Percentiles rank a stretch among this genome's conserved stretches.
phyloP scores from a whole-genome alignment of 2,329 filamentous ascomycete species.

The Ophiostoma novo-ulmi region DNA sequence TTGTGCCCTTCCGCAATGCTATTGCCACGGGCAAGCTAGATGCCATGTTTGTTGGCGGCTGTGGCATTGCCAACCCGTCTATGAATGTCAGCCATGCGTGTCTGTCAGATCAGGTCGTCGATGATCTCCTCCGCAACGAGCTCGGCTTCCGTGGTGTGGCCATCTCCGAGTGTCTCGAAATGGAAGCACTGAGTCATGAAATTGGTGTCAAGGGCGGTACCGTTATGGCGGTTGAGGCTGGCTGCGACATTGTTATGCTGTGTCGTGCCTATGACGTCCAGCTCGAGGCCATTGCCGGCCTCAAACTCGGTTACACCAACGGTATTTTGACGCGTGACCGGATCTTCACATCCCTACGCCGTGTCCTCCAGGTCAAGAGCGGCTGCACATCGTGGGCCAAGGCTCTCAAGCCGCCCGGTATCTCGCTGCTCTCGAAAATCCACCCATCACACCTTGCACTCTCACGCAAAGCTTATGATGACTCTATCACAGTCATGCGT shows the following conservation, averaged over 20 bases:
- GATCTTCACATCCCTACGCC: conserved; percentile 71
- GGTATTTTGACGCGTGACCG: conserved; percentile 77
- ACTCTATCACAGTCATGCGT: conserved; percentile 85
- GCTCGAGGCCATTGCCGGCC: conserved; percentile 81
- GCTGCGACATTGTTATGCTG: conserved; percentile 84
- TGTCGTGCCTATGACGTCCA: conserved; percentile 86
- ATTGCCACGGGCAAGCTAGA: conserved; percentile 77
- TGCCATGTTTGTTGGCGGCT: conserved; percentile 93
- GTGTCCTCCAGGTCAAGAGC: conserved; percentile 75
- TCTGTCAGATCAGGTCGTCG: conserved; percentile 86
- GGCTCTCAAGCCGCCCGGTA: conserved; percentile 79
- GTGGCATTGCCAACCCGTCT: conserved; percentile 82
- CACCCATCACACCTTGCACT: conserved; percentile 77
- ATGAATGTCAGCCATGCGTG: conserved; percentile 96
- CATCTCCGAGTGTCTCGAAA: conserved; percentile 91
- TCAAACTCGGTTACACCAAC: conserved; percentile 86
- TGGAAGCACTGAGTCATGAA: conserved; percentile 92
- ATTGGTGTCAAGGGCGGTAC: conserved; percentile 96
- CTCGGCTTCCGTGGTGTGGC: conserved; percentile 87
- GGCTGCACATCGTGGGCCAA: conserved; percentile 86
- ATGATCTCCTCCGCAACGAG: conserved; percentile 81
- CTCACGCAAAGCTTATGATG: conserved; percentile 82
- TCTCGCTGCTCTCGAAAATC: conserved; percentile 69
- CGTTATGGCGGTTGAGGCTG: conserved; percentile 95
- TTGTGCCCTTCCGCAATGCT: conserved; percentile 87